Evolutionary conservation across 352 stramenopile genomes (phyloP), one percentile per base, ranked within the genome.

Genomic region (Pythium sp.): DNA sequence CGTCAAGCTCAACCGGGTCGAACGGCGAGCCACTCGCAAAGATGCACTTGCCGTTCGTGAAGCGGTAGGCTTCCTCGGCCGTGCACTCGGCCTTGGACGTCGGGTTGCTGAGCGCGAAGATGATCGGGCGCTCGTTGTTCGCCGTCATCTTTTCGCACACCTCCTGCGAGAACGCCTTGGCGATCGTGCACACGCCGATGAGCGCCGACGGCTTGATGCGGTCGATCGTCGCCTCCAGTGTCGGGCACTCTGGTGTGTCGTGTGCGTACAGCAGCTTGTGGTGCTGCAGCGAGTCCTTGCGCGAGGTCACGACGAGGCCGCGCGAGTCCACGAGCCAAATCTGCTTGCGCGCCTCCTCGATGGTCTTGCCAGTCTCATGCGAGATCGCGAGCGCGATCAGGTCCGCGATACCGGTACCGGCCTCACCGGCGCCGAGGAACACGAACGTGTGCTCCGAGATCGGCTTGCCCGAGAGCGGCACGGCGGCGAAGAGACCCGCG

Each of bases 91-190:
- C 95, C 76, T 98, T 97, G 0, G 81, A 96, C 8, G 97, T 99
- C 30, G 97, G 97, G 78, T 99, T 99, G 69, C 90, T 98, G 15
- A 99, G 78, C 58, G 97, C 93, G 63, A 99, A 99, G 70, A 99
- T 98, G 72, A 99, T 98, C 3, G 97, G 97, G 26, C 80, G 80
- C 56, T 96, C 89, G 72, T 92, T 96, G 58, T 86, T 71, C 67
- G 81, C 73, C 24, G 79, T 69, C 95, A 99, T 99, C 59, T 90
- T 84, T 65, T 96, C 72, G 66, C 95, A 93, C 28, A 98, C 80
- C 55, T 84, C 69, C 73, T 93, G 72, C 56, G 76, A 97, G 78
- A 99, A 99, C 28, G 91, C 78, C 70, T 96, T 93, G 57, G 91
- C 68, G 38, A 98, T 91, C 32, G 91, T 97, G 73, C 86, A 97